Conservation (phyloP, 2,329 filamentous ascomycete genomes). For the Pyrenophora tritici-repentis region DNA sequence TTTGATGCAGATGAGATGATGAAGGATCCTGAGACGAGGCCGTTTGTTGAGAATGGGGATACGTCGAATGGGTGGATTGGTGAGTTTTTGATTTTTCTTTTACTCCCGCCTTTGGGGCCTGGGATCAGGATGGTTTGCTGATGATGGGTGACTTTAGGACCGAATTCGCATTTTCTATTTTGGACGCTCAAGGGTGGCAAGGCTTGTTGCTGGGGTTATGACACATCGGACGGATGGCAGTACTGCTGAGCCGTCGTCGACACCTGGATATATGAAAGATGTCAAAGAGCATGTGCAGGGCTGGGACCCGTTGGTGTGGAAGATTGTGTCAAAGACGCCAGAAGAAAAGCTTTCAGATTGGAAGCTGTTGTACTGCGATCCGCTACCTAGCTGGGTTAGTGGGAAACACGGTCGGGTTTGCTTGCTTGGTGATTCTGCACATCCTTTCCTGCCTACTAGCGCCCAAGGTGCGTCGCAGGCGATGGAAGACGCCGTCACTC, state of each 20-base stretch:
- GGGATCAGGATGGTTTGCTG: too few relatives aligned
- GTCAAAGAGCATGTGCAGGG: conserved; percentile 36
- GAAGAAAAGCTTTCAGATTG: conserved; percentile 53
- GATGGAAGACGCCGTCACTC: conserved; percentile 53
- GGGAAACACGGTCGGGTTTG: conserved; percentile 49
- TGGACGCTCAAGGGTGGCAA: conserved; percentile 41
- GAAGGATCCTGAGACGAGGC: conserved; percentile 40
- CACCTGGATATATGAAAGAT: conserved; percentile 37
- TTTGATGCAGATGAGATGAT: conserved; percentile 45
- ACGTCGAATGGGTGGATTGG: conserved; percentile 46
- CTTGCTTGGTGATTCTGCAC: conserved; percentile 59
- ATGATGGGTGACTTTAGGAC: conserved; percentile 18
- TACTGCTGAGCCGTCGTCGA: conserved; percentile 42
- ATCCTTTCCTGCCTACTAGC: conserved; percentile 59
- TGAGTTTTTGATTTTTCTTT: conserved; percentile 8
- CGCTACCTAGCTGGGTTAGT: conserved; percentile 58
- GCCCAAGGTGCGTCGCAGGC: conserved; percentile 60
- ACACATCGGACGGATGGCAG: conserved; percentile 41
- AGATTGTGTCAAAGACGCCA: conserved; percentile 42
- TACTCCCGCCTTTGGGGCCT: too few relatives aligned
- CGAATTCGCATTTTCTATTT: conserved; percentile 47
- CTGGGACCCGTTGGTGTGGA: conserved; percentile 39
- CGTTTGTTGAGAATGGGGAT: conserved; percentile 45
- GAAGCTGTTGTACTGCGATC: conserved; percentile 61
- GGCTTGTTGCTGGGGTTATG: conserved; percentile 45